phyloP scores from a whole-genome alignment of 768 basidiomycete genomes.

The Exsudoporus frostii region DNA sequence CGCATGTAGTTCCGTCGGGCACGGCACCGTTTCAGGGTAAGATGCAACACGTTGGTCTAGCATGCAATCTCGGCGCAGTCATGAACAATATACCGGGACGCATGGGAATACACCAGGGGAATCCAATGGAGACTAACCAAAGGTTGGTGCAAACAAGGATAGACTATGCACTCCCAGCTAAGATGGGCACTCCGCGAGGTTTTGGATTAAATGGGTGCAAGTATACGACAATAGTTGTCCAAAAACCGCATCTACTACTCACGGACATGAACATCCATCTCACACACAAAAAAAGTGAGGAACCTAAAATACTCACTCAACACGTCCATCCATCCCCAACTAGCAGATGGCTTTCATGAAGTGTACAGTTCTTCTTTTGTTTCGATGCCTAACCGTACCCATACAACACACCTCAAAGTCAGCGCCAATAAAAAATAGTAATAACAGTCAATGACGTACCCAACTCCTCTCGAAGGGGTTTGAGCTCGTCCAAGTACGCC shows the following conservation, averaged over 20 bases:
- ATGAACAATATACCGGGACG: not conserved
- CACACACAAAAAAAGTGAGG: not conserved
- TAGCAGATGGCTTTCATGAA: slow-evolving; percentile 30
- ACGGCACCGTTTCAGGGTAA: not conserved
- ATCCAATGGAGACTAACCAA: not conserved
- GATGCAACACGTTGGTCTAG: too few species aligned
- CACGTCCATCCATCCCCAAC: slow-evolving; percentile 10
- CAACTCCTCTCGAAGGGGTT: slow-evolving; percentile 84
- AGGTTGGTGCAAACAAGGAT: not conserved
- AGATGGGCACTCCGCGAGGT: not conserved
- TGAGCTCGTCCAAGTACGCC: slow-evolving; percentile 89
- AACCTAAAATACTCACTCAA: slow-evolving; percentile 14
- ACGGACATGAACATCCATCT: slow-evolving; percentile 1
- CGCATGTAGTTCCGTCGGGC: not conserved
- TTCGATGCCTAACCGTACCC: slow-evolving; percentile 42
- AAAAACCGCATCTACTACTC: slow-evolving; percentile 27
- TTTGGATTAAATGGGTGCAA: slow-evolving; percentile 20
- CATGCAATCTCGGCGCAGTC: not conserved
- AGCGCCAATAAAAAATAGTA: not conserved
- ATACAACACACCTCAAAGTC: not conserved
- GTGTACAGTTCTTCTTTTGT: slow-evolving; percentile 65
- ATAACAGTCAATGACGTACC: slow-evolving; percentile 46
- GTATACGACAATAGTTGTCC: slow-evolving; percentile 19
- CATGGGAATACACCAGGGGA: not conserved
- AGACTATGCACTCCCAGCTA: not conserved